These are phyloP conservation scores for Peniophora sp. DNA, from an alignment of 1,284 basidiomycete species.

Conservation along the genomic window DNA sequence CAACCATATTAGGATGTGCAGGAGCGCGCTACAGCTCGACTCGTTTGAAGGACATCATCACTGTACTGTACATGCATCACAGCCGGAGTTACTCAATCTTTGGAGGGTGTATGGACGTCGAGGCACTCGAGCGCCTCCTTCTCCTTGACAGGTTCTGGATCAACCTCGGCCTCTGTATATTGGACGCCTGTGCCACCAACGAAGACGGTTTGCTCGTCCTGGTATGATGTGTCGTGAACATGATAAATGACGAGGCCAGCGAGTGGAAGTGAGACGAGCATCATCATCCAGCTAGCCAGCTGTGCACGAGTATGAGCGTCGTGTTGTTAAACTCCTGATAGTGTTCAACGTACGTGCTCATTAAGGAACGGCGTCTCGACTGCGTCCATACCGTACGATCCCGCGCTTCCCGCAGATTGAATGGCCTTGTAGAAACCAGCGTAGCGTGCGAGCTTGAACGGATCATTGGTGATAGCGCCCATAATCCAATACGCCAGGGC, in stretches of 20 bases:
- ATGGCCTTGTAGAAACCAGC: conserved; percentile 32
- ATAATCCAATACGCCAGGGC: conserved; percentile 35
- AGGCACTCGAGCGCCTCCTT: neutral
- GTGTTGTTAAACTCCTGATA: no score
- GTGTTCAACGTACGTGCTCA: conserved; percentile 23
- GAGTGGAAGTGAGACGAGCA: conserved; percentile 29
- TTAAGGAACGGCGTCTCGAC: conserved; percentile 29
- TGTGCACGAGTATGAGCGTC: no score
- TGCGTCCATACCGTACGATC: conserved; percentile 41
- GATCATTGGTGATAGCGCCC: conserved; percentile 35
- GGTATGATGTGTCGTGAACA: conserved; percentile 32
- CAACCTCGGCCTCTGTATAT: neutral
- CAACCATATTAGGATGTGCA: no score
- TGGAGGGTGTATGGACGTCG: no score
- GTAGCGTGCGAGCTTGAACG: conserved; percentile 34
- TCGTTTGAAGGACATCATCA: no score
- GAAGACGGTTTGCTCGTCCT: conserved; percentile 20
- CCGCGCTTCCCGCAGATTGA: conserved; percentile 31
- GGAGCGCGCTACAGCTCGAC: no score
- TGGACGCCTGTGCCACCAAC: neutral
- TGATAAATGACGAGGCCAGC: conserved; percentile 26
- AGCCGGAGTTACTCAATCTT: no score
- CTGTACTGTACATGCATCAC: no score
- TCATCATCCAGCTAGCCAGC: conserved; percentile 28
- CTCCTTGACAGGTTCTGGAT: neutral